phyloP scores from a whole-genome alignment of 306 rosid genomes.

The Prunus mira region DNA sequence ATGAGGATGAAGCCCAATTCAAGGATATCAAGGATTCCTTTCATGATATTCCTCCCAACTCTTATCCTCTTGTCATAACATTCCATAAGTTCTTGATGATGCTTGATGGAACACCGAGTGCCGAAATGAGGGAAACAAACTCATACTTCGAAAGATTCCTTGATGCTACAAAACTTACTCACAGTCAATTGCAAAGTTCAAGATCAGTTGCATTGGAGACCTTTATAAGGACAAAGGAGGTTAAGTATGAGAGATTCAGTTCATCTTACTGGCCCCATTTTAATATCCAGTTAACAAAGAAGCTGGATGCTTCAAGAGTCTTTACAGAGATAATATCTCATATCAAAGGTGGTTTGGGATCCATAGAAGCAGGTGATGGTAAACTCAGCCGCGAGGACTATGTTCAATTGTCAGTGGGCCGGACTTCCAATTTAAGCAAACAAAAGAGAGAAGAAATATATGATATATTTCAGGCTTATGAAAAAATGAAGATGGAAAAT shows the following conservation, averaged over 20 bases:
- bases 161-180: constrained; percentile 19
- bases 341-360: constrained; percentile 58
- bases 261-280: constrained; percentile 71
- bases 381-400: constrained; percentile 49
- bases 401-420: constrained; percentile 35
- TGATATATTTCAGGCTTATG: constrained; percentile 56
- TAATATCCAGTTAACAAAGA: constrained; percentile 47
- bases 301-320: constrained; percentile 57
- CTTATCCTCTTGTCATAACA: constrained; percentile 70
- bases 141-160: constrained; percentile 67
- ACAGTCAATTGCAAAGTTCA: constrained; percentile 22
- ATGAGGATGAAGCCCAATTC: constrained; percentile 44
- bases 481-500: constrained; percentile 54
- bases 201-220: constrained; percentile 51
- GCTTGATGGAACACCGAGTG: constrained; percentile 68
- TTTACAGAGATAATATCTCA: constrained; percentile 70
- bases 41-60: constrained; percentile 38
- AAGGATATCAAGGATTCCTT: constrained; percentile 57
- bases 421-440: constrained; percentile 42
- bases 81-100: constrained; percentile 75
- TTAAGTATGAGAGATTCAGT: constrained; percentile 59
- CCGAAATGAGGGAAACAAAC: constrained; percentile 2
- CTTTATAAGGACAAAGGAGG: constrained; percentile 57
- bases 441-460: constrained; percentile 49
- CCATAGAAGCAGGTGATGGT: constrained; percentile 35